Conservation (phyloP, 768 basidiomycete species). For the Russula dissimulans region DNA sequence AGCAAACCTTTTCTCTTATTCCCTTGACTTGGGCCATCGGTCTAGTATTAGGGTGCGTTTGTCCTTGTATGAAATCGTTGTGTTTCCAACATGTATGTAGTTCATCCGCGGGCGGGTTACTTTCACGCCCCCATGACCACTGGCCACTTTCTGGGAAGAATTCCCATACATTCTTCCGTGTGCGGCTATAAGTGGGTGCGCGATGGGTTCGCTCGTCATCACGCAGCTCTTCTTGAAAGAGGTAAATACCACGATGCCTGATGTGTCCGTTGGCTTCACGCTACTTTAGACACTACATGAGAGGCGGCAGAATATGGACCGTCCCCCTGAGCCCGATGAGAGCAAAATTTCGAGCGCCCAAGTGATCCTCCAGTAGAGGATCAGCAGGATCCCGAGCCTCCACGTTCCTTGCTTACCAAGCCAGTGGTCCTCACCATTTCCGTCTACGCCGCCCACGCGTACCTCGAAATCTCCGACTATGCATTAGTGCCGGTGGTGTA, state of each 20-base stretch:
- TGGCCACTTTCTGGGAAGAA: conserved; percentile 19
- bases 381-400: background rate
- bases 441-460: background rate
- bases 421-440: background rate
- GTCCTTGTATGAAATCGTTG: no score
- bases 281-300: conserved; percentile 19
- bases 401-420: background rate
- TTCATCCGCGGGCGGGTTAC: conserved; percentile 17
- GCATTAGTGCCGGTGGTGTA: background rate
- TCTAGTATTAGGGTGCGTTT: background rate
- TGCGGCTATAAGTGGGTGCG: conserved; percentile 23
- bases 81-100: background rate
- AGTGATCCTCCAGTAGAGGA: background rate
- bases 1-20: conserved; percentile 30
- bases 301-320: no score
- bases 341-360: no score
- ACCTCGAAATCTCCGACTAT: background rate
- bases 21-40: conserved; percentile 24
- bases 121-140: conserved; percentile 21
- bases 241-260: conserved; percentile 22
- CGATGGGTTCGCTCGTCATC: conserved; percentile 22
- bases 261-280: conserved; percentile 30
- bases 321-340: no score
- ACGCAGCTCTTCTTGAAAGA: conserved; percentile 21
- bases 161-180: conserved; percentile 28